Evolutionary conservation across 2,329 filamentous ascomycete genomes (phyloP), one percentile per base, ranked within the genome.

Genomic region (Aaosphaeria pasadenensis): DNA sequence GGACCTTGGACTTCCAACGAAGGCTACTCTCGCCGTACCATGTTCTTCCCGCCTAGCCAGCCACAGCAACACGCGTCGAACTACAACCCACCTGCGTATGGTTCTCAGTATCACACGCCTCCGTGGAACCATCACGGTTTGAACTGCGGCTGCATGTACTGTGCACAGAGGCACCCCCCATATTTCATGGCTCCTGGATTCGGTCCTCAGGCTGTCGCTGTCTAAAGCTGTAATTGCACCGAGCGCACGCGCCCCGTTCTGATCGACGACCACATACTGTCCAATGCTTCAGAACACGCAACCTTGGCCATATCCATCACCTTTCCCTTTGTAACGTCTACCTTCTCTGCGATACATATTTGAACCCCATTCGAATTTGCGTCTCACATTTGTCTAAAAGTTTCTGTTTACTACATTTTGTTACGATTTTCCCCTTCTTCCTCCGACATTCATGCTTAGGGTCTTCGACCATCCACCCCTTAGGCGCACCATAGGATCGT

Each of bases 1-100:
- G 71, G 71, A 50, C 64, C 69, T 51, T 79, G 79, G 69, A 79
- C 71, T 57, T 74, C 79, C 30, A 56, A 60, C 41, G 70, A 71
- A 46, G 67, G 68, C 32, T 71, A 71, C 54, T 71, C 69, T 42
- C 66, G 68, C 61, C 69, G 69, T 57, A 71, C 67, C 59, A 70
- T 70, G 55, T 73, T 71, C 58, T 71, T 69, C 54, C 62, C 67
- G 44, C 59, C 67, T 47, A 39, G 56, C 46, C 55, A 57, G 46
- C 40, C 56, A 43, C 67, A 64, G 77, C 59, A 62, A 46, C 67
- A 63, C 53, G 46, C 63, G 47, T 54, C 62, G 56, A 67, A 63
- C 46, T 71, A 70, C 43, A 59, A 62, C 6, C 64, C 60, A 11
- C 53, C 64, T 50, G 54, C 65, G 11, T 71, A 70, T 53, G 52